phyloP scores from a whole-genome alignment of 1,139 yeast species.

The Diutina catenulata region DNA sequence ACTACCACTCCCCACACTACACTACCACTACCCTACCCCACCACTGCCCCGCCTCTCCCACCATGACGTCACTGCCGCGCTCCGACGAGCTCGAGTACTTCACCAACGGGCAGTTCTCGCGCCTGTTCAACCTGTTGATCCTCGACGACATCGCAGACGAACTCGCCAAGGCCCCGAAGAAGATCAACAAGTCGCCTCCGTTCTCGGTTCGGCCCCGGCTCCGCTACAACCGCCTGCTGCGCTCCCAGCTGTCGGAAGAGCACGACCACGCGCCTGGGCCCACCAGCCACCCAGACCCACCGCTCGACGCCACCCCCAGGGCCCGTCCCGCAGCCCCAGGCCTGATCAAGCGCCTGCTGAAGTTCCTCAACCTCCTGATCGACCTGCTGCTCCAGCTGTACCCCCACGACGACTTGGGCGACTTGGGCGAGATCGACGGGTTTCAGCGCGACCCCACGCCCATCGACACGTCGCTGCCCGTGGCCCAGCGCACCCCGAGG shows the following conservation, averaged over 20 bases:
- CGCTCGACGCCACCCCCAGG: not conserved
- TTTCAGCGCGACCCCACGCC: conserved; percentile 16
- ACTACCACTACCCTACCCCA: too few species aligned
- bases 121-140: conserved; percentile 4
- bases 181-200: not conserved
- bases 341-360: not conserved
- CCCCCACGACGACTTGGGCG: conserved; percentile 8
- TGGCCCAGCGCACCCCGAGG: conserved; percentile 11
- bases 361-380: not conserved
- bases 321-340: not conserved
- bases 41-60: too few species aligned
- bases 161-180: not conserved
- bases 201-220: not conserved
- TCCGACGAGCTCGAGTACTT: conserved; percentile 5
- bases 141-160: conserved; percentile 4
- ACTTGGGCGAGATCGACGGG: conserved; percentile 15
- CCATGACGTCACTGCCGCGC: conserved; percentile 5
- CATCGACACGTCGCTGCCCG: conserved; percentile 11
- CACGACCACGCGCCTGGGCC: not conserved
- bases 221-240: not conserved
- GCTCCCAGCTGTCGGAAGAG: not conserved
- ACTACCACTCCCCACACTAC: too few species aligned
- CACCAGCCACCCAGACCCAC: not conserved
- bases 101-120: conserved; percentile 3
- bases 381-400: conserved; percentile 7